Percentiles rank a stretch among this genome's conserved stretches.
These are phyloP conservation scores for Cyclocybe cylindracea DNA, from an alignment of 768 basidiomycete genomes.

Conservation along the genomic window DNA sequence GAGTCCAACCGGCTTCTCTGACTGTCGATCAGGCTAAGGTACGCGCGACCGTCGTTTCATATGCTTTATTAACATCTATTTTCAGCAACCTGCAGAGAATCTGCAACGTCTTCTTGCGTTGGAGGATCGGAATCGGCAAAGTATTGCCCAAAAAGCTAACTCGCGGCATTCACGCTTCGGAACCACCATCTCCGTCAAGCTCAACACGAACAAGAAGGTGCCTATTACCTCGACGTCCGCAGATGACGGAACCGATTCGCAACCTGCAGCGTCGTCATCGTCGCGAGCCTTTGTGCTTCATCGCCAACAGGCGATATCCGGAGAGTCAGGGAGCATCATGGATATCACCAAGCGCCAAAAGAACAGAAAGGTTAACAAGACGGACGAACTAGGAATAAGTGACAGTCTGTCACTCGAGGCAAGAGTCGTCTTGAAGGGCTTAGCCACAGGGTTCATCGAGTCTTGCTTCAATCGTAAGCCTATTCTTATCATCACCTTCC, in stretches of 20 bases:
- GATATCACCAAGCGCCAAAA: conserved; percentile 68
- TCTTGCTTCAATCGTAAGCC: conserved; percentile 87
- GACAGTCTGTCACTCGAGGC: conserved; percentile 73
- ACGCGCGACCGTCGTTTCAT: conserved; percentile 1
- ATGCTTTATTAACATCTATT: conserved; percentile 6
- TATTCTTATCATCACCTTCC: conserved; percentile 9
- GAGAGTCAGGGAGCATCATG: conserved; percentile 66
- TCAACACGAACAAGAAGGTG: conserved; percentile 56
- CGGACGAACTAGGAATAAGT: conserved; percentile 68
- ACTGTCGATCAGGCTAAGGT: conserved; percentile 69
- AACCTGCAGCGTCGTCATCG: conserved; percentile 21
- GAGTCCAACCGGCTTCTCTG: conserved; percentile 63
- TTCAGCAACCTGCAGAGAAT: conserved; percentile 65
- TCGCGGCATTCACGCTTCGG: conserved; percentile 96
- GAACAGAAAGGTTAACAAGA: conserved; percentile 56
- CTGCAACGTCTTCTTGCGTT: conserved; percentile 75
- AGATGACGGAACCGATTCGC: conserved; percentile 23
- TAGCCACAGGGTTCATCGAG: conserved; percentile 76
- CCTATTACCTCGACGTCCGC: conserved; percentile 10
- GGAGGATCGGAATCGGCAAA: conserved; percentile 68
- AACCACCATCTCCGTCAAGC: conserved; percentile 84
- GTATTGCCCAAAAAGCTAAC: conserved; percentile 51
- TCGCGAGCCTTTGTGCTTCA: conserved; percentile 76
- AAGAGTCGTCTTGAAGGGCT: conserved; percentile 58
- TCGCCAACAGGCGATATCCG: conserved; percentile 77